Evolutionary conservation across 257 asterid genomes (phyloP), one percentile per base, ranked within the genome.

Genomic region (Lavandula angustifolia): DNA sequence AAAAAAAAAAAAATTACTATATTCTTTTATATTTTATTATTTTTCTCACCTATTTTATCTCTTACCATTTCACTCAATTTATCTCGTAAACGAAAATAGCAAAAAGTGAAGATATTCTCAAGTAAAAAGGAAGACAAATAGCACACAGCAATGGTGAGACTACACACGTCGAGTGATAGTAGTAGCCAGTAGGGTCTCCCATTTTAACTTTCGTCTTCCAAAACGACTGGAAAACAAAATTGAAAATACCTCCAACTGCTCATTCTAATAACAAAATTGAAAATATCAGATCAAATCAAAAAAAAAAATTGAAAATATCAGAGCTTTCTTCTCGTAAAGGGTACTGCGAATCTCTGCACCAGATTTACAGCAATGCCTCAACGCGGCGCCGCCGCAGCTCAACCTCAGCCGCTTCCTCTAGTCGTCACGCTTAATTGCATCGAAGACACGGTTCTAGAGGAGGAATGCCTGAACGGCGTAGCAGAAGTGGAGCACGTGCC

Each of bases 381-480:
- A 41, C 78, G 67, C n/a, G 74, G 58, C 71, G 60, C 52, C 62
- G 72, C 73, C 34, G 34, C 78, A 49, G 18, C 81, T 57, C 79
- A 63, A 37, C 22, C 78, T 27, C 85, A 73, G 9, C 57, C 76
- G 35, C 73, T 87, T 22, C 98, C 97, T 11, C 63, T 89, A 4
- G 94, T 92, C 7, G 86, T 89, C 13, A 77, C 98, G 1, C 98
- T 92, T 58, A 89, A 92, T 72, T 89, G 97, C 91, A 78, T 92
- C 79, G 98, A 92, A 35, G 96, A 87, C 71, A 27, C 87, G 1
- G 54, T 76, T 49, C 81, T 89, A 17, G 98, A 92, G 75, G 82
- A 87, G 77, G 84, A 84, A 77, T 92, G 91, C 80, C 80, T 92
- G 31, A 73, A 84, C 52, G 91, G 89, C 72, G 74, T 82, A 47